Evolutionary conservation across 805 yeast genomes (phyloP), one percentile per base, ranked within the genome.

Genomic region (Barnettozyma pratensis): DNA sequence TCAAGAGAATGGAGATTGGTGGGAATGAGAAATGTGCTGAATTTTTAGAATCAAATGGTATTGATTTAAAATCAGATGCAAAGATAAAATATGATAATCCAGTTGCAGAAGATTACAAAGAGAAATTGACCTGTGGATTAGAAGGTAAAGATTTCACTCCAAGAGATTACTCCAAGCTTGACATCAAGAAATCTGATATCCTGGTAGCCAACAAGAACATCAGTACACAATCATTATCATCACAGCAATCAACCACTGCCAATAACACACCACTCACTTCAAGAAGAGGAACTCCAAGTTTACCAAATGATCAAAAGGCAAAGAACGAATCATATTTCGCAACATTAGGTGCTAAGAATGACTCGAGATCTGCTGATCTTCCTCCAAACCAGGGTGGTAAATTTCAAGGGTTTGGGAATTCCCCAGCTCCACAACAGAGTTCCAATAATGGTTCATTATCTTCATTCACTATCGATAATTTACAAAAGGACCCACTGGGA

Each of bases 321-420:
- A 78, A 78, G 54, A 89, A 86, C 62, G 97, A 90, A 65, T 73
- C 80, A 6, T 92, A 86, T 65, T 91, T 91, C 67, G 88, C 92
- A 11, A 75, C 77, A 29, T 72, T 91, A 47, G 97, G 97, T 12
- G 74, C 80, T 19, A 72, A 73, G 47, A 91, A 91, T 66, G 82
- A 81, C 7, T 51, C 73, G 19, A 79, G 95, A 65, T 87, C 97
- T 3, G 88, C 78, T 1, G 71, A 85, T 64, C 63, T 89, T 45
- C 96, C 92, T 3, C 98, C 98, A 30, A 85, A 92, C 10, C 89
- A 91, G 68, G 98, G 98, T 53, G 98, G 97, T 44, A 86, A 83
- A 63, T 91, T 83, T 64, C 83, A 80, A 53, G 98, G 98, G 1
- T 91, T 92, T 69, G 98, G 98, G 36, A 87, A 82, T 57, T 77